Percentiles rank a stretch among this genome's conserved stretches.
Conservation (phyloP, 2,329 filamentous ascomycete genomes). For the Fusarium nanum region DNA sequence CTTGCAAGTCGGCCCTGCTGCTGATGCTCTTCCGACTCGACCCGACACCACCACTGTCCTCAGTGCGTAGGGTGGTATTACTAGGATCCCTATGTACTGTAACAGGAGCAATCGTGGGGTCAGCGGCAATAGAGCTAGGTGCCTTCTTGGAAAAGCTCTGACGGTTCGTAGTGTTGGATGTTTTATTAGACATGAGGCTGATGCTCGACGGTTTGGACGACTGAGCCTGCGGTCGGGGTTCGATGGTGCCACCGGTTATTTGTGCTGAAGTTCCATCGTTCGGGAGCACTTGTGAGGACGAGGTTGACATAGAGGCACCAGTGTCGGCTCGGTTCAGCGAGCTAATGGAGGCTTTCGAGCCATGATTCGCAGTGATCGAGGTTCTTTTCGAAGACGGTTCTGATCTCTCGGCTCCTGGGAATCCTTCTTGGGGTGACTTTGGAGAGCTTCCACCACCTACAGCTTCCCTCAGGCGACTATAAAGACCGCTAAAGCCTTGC, state of each 20-base stretch:
- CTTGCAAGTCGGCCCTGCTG: constrained; percentile 56
- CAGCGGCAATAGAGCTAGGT: constrained; percentile 56
- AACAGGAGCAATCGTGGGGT: constrained; percentile 61
- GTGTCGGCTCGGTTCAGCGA: constrained; percentile 58
- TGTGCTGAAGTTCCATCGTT: constrained; percentile 54
- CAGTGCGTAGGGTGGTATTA: constrained; percentile 56
- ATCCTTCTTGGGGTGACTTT: constrained; percentile 52
- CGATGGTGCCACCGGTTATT: constrained; percentile 49
- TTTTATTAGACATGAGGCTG: constrained; percentile 59
- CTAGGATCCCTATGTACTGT: constrained; percentile 62
- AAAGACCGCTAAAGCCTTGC: constrained; percentile 88
- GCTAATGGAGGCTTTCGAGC: constrained; percentile 56
- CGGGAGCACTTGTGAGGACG: constrained; percentile 47
- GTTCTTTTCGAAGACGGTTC: constrained; percentile 56
- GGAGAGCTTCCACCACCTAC: constrained; percentile 74
- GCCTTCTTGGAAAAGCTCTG: constrained; percentile 58
- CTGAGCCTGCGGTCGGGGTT: constrained; percentile 56
- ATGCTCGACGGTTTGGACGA: constrained; percentile 63
- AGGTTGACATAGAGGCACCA: constrained; percentile 46
- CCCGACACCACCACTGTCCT: constrained; percentile 57
- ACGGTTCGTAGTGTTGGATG: constrained; percentile 54
- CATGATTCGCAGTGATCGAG: constrained; percentile 54
- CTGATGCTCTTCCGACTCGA: constrained; percentile 56
- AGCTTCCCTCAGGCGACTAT: constrained; percentile 84
- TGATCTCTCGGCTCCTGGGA: constrained; percentile 40